Evolutionary conservation across 441 rosid genomes (phyloP).

Genomic region (Bocquillonia castaneifolia): DNA sequence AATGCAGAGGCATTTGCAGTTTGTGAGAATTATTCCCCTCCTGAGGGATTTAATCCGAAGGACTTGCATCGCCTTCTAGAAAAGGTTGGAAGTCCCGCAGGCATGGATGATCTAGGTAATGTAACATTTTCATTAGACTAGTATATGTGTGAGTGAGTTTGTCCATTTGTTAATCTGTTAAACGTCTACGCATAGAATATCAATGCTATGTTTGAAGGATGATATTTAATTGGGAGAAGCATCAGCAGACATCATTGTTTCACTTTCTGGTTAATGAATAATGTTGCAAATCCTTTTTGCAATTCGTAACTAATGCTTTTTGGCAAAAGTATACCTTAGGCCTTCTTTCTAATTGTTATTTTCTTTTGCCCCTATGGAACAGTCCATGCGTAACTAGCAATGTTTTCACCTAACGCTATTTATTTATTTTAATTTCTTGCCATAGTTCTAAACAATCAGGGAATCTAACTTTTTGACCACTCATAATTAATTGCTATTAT

Average conservation of each 20-base stretch:
- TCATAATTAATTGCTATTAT: conserved; percentile 8
- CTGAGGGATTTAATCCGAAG: conserved; percentile 78
- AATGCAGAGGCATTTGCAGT: conserved; percentile 91
- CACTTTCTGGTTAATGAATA: background rate
- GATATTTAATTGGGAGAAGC: background rate
- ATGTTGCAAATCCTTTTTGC: background rate
- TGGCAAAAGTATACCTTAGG: background rate
- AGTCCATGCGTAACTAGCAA: background rate
- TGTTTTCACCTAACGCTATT: background rate
- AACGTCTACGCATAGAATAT: background rate
- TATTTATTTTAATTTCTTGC: background rate
- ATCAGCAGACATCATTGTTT: background rate
- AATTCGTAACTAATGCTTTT: background rate
- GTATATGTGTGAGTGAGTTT: background rate
- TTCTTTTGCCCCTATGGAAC: background rate
- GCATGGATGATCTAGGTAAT: conserved; percentile 79
- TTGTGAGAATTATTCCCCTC: conserved; percentile 92
- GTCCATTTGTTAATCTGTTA: background rate
- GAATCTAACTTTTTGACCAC: background rate
- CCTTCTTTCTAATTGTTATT: background rate
- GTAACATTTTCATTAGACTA: background rate
- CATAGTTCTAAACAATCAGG: background rate
- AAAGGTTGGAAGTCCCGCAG: conserved; percentile 89
- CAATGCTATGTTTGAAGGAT: background rate
- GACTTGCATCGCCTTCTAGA: conserved; percentile 80